These are phyloP conservation scores for Talaromyces sp. DNA, from an alignment of 2,329 filamentous ascomycete species.

Conservation along the genomic window DNA sequence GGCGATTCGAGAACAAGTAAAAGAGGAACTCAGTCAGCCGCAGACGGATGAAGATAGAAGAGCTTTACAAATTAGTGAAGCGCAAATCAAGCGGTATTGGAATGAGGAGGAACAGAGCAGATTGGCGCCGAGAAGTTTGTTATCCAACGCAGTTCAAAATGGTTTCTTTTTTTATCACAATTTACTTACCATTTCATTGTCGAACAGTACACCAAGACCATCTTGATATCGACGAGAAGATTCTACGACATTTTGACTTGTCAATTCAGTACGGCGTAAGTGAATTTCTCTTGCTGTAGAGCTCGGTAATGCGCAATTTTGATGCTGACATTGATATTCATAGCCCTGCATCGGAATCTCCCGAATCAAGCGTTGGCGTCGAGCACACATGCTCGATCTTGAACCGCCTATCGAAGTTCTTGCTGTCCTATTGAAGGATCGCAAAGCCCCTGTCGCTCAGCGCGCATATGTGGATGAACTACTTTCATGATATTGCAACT, in stretches of 20 bases:
- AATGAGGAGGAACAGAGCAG: slow-evolving; percentile 62
- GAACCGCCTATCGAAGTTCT: slow-evolving; percentile 85
- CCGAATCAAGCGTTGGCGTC: slow-evolving; percentile 78
- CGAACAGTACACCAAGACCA: slow-evolving; percentile 66
- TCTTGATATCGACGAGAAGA: slow-evolving; percentile 70
- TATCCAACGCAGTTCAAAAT: too few species aligned
- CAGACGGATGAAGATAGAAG: slow-evolving; percentile 30
- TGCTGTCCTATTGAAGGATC: slow-evolving; percentile 70
- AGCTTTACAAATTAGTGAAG: slow-evolving; percentile 61
- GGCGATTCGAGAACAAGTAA: slow-evolving; percentile 45
- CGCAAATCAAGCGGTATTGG: slow-evolving; percentile 76
- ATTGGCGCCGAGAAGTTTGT: slow-evolving; percentile 50
- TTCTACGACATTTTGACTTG: slow-evolving; percentile 87
- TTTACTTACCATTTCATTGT: not conserved
- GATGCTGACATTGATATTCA: not conserved
- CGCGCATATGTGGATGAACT: slow-evolving; percentile 58
- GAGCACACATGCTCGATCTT: slow-evolving; percentile 77
- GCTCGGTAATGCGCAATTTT: not conserved
- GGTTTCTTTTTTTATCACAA: too few species aligned
- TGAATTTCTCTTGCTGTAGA: slow-evolving; percentile 22
- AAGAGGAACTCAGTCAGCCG: slow-evolving; percentile 36
- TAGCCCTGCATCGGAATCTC: slow-evolving; percentile 84
- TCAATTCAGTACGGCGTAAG: slow-evolving; percentile 86
- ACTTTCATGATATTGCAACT: slow-evolving; percentile 30
- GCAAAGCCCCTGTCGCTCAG: slow-evolving; percentile 46